Evolutionary conservation across 495 filamentous ascomycete species (phyloP), one percentile per base, ranked within the genome.

Genomic region (Penicillium simplicissimum): DNA sequence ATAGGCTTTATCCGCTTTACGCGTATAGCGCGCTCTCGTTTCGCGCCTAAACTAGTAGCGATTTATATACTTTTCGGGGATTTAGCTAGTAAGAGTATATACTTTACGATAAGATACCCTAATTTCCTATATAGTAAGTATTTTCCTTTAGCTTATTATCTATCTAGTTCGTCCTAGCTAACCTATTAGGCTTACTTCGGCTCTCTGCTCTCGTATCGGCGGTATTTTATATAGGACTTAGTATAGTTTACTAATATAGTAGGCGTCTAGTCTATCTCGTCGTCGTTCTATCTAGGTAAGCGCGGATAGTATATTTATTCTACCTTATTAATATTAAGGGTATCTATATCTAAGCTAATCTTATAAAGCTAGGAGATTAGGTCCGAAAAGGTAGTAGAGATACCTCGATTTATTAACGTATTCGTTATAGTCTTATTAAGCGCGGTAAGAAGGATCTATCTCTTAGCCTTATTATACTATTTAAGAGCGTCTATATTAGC

Each of bases 161-260:
- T 14, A 8, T 57, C 38, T 57, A 57, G 0, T 11, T 45, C 54
- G 35, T 57, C 54, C 35, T 57, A 15, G 7, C 15, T 28, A 31
- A 57, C 54, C 54, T 25, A 57, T 40, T 34, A n/a, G 8, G 54
- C 54, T 34, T 45, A 4, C 38, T 14, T 57, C 9, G 35, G 35
- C 8, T 0, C 15, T 45, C 28, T 15, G 9, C 2, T 36, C 10
- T 25, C 33, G 14, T 2, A 34, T 57, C 54, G 54, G 10, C n/a
- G 11, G 54, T 31, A 4, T 43, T 57, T 57, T 38, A 38, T 57
- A 10, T 25, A 4, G 10, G 14, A 14, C 19, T 57, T 38, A 1
- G 54, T n/a, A 9, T 11, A 3, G 25, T 57, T 57, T n/a, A 57
- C 37, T 11, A 19, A 42, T 1, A 38, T 19, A 19, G 54, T 45